phyloP scores from a whole-genome alignment of 139 green algal genomes.

The Chlamydomonas sp. region DNA sequence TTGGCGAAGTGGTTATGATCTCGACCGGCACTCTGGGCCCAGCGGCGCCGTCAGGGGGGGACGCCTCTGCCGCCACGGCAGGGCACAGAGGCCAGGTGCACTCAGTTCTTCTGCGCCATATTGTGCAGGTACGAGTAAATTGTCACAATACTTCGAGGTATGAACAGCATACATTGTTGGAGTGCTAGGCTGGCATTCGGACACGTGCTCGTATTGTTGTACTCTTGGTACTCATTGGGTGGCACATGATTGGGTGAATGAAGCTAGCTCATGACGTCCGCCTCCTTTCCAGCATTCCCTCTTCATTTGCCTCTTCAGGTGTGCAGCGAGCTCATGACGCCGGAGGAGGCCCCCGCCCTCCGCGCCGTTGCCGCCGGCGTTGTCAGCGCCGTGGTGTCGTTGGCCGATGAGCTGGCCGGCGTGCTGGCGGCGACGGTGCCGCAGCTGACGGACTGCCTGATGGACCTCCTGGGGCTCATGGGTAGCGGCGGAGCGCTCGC shows the following conservation, averaged over 20 bases:
- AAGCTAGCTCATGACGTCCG: background rate
- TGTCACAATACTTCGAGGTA: no score
- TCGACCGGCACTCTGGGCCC: conserved; percentile 1
- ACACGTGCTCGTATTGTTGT: no score
- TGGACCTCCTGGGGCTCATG: conserved; percentile 6
- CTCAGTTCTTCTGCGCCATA: background rate
- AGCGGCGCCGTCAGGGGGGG: background rate
- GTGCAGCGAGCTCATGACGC: conserved; percentile 29
- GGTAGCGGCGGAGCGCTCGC: background rate
- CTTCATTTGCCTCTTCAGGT: background rate
- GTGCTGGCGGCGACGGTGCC: conserved; percentile 25
- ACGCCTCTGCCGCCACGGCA: background rate
- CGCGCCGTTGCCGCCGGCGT: conserved; percentile 17
- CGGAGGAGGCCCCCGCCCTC: background rate
- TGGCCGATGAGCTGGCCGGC: conserved; percentile 8
- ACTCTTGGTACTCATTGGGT: no score
- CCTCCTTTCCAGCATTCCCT: background rate
- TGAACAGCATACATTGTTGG: no score
- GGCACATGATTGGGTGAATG: no score
- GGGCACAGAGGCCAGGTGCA: background rate
- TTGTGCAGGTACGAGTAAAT: conserved; percentile 16
- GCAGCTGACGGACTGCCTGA: conserved; percentile 20
- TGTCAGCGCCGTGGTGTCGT: background rate
- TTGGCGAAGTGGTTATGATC: conserved; percentile 36
- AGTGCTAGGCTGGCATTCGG: no score